These are phyloP conservation scores for Coelastrella sp. DNA, from an alignment of 139 green algal species.

Conservation along the genomic window DNA sequence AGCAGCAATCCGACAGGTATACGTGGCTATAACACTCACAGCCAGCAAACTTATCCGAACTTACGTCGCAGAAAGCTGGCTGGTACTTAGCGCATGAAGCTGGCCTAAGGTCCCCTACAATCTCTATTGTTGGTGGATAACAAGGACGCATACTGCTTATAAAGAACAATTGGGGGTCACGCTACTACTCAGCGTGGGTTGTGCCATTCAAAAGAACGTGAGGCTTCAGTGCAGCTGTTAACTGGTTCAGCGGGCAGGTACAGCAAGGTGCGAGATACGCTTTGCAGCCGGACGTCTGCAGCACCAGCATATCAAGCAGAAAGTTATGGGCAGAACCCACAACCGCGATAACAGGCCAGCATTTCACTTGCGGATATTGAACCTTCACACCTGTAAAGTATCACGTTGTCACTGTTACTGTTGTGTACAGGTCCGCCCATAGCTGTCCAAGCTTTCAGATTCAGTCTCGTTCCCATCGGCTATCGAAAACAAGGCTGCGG, in stretches of 20 bases:
- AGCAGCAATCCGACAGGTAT: neutral
- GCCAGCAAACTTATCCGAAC: neutral
- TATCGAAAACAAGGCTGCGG: neutral
- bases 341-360: constrained; percentile 1
- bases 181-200: constrained; percentile 24
- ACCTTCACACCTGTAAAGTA: too few relatives aligned
- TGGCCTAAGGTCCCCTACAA: constrained; percentile 44
- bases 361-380: neutral
- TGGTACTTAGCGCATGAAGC: constrained; percentile 32
- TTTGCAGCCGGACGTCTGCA: neutral
- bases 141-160: constrained; percentile 24
- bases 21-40: neutral
- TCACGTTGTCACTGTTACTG: too few relatives aligned
- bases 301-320: neutral
- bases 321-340: neutral
- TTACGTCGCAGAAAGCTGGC: constrained; percentile 44
- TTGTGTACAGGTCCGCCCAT: too few relatives aligned
- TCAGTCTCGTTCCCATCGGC: neutral
- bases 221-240: too few relatives aligned
- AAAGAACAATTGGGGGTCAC: constrained; percentile 24
- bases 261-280: neutral
- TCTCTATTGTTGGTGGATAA: constrained; percentile 47
- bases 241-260: neutral
- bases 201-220: constrained; percentile 34
- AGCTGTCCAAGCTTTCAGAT: too few relatives aligned